Evolutionary conservation across 1,284 basidiomycete species (phyloP).

Genomic region (Gastroboletus turbinatus): DNA sequence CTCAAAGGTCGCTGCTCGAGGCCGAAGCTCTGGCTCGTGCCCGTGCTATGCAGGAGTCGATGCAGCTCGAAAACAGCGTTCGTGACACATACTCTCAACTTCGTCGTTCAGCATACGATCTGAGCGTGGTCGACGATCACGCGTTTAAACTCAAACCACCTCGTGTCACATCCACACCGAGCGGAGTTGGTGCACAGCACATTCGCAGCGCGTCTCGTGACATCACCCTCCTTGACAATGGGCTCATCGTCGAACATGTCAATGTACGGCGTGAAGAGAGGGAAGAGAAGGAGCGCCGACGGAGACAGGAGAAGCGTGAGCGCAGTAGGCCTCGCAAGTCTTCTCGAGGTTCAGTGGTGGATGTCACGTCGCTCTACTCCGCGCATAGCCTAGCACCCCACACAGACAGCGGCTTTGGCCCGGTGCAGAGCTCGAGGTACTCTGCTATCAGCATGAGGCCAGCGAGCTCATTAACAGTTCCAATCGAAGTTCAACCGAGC

Average conservation of each 20-base stretch:
- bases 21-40: constrained; percentile 74
- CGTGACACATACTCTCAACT: constrained; percentile 76
- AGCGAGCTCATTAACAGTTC: constrained; percentile 62
- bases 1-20: constrained; percentile 68
- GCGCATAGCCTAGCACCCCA: constrained; percentile 53
- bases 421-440: constrained; percentile 57
- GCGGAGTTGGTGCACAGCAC: constrained; percentile 37
- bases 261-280: constrained; percentile 79
- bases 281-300: constrained; percentile 63
- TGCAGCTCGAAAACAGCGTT: constrained; percentile 69
- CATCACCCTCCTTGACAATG: constrained; percentile 78
- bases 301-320: constrained; percentile 61
- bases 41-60: constrained; percentile 74
- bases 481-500: constrained; percentile 53
- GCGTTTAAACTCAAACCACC: constrained; percentile 70
- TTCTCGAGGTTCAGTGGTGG: constrained; percentile 63
- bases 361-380: constrained; percentile 71
- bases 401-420: constrained; percentile 57
- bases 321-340: constrained; percentile 65
- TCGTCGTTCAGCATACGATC: constrained; percentile 72
- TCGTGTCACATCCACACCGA: constrained; percentile 42
- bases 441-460: constrained; percentile 62
- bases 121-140: constrained; percentile 48
- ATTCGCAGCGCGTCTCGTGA: constrained; percentile 60
- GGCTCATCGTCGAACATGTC: constrained; percentile 83